Evolutionary conservation across 106 monocot species (phyloP), one percentile per base, ranked within the genome.

Genomic region (Acanthochlamys bracteata): DNA sequence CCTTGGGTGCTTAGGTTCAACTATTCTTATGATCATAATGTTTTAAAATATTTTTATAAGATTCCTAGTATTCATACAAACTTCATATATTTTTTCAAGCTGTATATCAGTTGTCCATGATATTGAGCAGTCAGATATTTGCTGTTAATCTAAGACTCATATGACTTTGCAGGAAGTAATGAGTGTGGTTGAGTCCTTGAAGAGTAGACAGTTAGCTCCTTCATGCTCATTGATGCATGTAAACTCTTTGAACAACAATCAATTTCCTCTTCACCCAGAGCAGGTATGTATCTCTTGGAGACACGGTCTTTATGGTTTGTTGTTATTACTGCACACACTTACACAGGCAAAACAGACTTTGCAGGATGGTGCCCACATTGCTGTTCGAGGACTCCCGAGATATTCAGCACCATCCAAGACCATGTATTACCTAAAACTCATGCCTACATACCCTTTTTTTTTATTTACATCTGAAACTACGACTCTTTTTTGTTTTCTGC

Each of bases 351-450:
- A 49, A 49, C 12, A 49, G 25, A 7, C 21, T 74, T 42, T 70
- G 69, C 66, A 89, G 89, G 79, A 61, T 67, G 75, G 59, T 61
- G 47, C 59, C 56, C 75, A 20, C 53, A 40, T 7, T 66, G 57
- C 67, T 53, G 61, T 54, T 14, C 59, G 41, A 20, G 55, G 51
- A 61, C 61, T 43, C 23, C 64, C 63, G 27, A 77, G 45, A 33
- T 68, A 20, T 61, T 75, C 62, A 23, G 42, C 39, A 53, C 64
- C 60, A 64, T 24, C 39, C 59, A 55, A 22, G 45, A 60, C 71
- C 71, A 26, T 54, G 93, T 89, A 89, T 17, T 19, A 11, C 74
- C 68, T 68, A 13, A 20, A 16, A 40, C 19, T 41, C 25, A 43
- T 4, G 11, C 21, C 33, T 33, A 1, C 33, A 33, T 57, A 57